These are phyloP conservation scores for Umbelopsis sp. DNA, from an alignment of 192 early-diverging fungal genomes.

Conservation along the genomic window DNA sequence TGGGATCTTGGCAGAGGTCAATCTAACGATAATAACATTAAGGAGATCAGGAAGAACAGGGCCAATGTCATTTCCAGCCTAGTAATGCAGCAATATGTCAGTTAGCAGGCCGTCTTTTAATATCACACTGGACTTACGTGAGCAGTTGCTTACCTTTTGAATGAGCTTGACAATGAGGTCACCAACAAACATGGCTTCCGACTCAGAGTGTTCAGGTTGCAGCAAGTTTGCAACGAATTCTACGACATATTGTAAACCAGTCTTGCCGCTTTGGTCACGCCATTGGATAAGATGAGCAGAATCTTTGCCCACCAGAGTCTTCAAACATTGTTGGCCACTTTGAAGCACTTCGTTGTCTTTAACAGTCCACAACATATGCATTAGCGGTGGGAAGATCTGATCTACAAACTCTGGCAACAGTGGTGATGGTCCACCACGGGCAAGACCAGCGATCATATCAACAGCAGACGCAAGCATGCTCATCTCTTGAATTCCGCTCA, in stretches of 20 bases:
- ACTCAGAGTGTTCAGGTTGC: constrained; percentile 76
- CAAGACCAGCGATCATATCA: constrained; percentile 72
- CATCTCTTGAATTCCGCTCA: constrained; percentile 38
- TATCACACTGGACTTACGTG: neutral
- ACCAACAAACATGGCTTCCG: constrained; percentile 86
- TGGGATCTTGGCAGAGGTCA: constrained; percentile 73
- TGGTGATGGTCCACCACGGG: constrained; percentile 72
- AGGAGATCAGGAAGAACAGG: constrained; percentile 80
- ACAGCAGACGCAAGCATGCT: constrained; percentile 61
- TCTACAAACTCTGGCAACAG: constrained; percentile 71
- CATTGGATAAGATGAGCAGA: constrained; percentile 74
- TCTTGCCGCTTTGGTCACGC: constrained; percentile 47
- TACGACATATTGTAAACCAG: constrained; percentile 82
- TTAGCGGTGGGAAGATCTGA: constrained; percentile 80
- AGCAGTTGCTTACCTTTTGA: constrained; percentile 59
- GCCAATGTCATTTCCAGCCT: constrained; percentile 61
- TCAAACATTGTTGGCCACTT: constrained; percentile 86
- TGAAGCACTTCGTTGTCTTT: constrained; percentile 84
- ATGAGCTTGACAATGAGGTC: constrained; percentile 85
- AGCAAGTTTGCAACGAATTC: constrained; percentile 81
- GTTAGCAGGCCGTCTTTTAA: neutral
- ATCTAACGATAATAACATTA: constrained; percentile 69
- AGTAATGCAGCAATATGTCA: neutral
- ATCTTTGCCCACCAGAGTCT: constrained; percentile 80
- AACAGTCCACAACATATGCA: constrained; percentile 68